Conservation (phyloP, 2,329 filamentous ascomycete genomes). For the Venturia aucupariae region DNA sequence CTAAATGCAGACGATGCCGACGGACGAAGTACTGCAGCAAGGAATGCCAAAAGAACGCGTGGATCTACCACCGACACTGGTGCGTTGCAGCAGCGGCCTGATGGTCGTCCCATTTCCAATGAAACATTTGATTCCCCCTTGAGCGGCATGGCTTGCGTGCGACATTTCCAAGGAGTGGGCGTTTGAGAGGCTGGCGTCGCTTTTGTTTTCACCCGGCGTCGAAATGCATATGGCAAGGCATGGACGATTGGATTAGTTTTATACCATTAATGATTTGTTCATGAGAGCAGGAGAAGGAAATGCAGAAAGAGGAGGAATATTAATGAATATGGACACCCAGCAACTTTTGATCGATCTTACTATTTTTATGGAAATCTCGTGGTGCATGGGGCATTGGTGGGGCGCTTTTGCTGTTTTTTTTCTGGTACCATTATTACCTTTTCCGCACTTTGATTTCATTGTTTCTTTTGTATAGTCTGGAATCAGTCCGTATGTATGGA, state of each 20-base stretch:
- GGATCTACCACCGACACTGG: conserved; percentile 98
- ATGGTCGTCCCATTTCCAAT: neutral
- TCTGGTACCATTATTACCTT: neutral
- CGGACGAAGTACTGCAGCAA: conserved; percentile 99
- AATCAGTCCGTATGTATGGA: neutral
- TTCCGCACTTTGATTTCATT: neutral
- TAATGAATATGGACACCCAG: neutral
- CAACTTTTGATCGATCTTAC: neutral
- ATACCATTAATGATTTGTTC: conserved; percentile 8
- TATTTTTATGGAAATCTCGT: neutral
- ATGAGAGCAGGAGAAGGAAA: neutral
- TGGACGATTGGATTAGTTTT: conserved; percentile 1
- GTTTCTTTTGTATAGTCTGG: conserved; percentile 5
- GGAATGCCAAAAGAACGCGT: conserved; percentile 97
- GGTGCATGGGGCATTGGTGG: neutral
- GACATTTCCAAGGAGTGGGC: neutral
- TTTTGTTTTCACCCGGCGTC: neutral
- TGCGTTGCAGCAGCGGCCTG: conserved; percentile 58
- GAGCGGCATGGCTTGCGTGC: conserved; percentile 5
- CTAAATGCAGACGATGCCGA: conserved; percentile 91
- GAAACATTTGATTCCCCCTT: neutral
- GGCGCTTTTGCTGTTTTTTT: neutral
- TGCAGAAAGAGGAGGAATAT: conserved; percentile 3
- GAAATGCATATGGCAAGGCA: neutral
- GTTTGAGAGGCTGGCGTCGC: neutral